Evolutionary conservation across 306 rosid species (phyloP).

Genomic region (Erythrophleum fordii): DNA sequence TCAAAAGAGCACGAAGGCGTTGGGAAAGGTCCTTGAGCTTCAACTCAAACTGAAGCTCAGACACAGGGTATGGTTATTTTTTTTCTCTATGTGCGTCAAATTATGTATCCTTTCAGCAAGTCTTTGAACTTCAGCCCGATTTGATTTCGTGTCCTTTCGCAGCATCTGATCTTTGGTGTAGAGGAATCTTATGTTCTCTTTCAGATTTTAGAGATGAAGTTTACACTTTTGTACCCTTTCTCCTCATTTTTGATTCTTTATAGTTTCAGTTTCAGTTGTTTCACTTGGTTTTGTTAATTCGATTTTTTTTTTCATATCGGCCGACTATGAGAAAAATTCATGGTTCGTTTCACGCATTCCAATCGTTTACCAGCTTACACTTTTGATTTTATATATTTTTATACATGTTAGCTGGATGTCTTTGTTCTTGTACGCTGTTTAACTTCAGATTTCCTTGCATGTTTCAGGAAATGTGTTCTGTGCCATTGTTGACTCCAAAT

Average conservation of each 20-base stretch:
- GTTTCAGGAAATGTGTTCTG: constrained; percentile 49
- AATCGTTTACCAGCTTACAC: neutral
- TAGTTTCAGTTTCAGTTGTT: neutral
- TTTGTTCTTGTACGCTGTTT: neutral
- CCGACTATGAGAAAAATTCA: neutral
- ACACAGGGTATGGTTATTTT: constrained; percentile 30
- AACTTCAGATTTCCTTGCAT: constrained; percentile 46
- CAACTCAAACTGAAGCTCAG: neutral
- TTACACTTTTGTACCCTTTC: neutral
- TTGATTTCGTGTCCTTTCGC: neutral
- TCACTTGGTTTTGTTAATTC: constrained; percentile 1
- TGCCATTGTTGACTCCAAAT: constrained; percentile 25
- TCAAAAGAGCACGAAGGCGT: neutral
- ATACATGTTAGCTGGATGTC: neutral
- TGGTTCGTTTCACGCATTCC: neutral
- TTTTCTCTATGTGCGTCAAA: neutral
- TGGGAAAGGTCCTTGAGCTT: constrained; percentile 16
- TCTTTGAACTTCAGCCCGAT: neutral
- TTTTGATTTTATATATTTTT: neutral
- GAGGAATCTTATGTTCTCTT: neutral
- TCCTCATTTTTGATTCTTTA: neutral
- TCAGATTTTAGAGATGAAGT: constrained; percentile 22
- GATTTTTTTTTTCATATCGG: neutral
- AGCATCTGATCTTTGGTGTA: constrained; percentile 46
- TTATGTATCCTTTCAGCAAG: neutral